These are phyloP conservation scores for Cordyceps militaris DNA, from an alignment of 2,329 filamentous ascomycete genomes.

Conservation along the genomic window DNA sequence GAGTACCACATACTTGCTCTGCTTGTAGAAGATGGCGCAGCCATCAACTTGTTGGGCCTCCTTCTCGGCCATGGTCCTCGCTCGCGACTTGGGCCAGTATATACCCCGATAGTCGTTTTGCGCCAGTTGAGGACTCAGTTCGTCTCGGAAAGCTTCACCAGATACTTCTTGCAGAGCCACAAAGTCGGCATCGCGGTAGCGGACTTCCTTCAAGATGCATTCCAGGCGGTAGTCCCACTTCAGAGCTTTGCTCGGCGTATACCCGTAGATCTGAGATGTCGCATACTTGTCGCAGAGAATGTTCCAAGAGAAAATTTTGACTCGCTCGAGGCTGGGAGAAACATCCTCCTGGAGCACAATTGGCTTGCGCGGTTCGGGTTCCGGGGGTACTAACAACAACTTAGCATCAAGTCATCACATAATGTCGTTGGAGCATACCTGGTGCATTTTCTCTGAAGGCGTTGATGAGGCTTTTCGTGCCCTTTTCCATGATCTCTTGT, in stretches of 20 bases:
- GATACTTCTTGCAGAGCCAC: constrained; percentile 92
- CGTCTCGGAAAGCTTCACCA: constrained; percentile 83
- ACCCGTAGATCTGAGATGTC: constrained; percentile 78
- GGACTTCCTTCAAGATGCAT: constrained; percentile 76
- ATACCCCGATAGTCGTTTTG: constrained; percentile 89
- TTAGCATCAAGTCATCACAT: constrained; percentile 17
- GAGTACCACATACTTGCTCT: constrained; percentile 84
- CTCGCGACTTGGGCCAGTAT: constrained; percentile 83
- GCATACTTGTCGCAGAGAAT: constrained; percentile 92
- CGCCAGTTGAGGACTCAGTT: constrained; percentile 79
- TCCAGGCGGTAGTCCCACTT: constrained; percentile 82
- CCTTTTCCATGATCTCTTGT: constrained; percentile 76
- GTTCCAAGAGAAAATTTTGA: constrained; percentile 90
- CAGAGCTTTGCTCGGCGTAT: constrained; percentile 75
- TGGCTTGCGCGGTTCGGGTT: constrained; percentile 69
- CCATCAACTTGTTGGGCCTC: constrained; percentile 89
- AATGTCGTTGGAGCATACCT: constrained; percentile 48
- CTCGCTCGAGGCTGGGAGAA: constrained; percentile 54
- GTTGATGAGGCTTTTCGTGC: constrained; percentile 77
- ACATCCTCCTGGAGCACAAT: constrained; percentile 69
- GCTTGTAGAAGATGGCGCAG: constrained; percentile 95
- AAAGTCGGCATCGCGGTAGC: constrained; percentile 75
- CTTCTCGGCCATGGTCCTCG: constrained; percentile 84
- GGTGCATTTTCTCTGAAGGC: constrained; percentile 78
- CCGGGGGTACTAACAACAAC: constrained; percentile 56